Conservation (phyloP, 306 rosid genomes). For the Lathyrus aphaca region DNA sequence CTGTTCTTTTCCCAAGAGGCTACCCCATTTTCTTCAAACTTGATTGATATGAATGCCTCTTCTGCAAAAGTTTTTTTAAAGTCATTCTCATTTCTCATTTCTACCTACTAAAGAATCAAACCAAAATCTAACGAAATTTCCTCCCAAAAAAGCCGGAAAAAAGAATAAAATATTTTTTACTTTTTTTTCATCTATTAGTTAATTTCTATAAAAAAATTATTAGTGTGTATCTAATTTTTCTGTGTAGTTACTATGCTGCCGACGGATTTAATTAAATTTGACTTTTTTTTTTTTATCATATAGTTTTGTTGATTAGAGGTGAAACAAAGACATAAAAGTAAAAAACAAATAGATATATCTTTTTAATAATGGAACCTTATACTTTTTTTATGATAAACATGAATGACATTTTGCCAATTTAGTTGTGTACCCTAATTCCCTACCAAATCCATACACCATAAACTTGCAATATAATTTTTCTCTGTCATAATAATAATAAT, state of each 20-base stretch:
- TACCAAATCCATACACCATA: conserved; percentile 31
- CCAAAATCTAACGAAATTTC: conserved; percentile 4
- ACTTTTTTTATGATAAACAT: conserved; percentile 5
- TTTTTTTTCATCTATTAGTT: background rate
- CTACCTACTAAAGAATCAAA: conserved; percentile 7
- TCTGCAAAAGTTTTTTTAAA: conserved; percentile 33
- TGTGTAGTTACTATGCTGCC: conserved; percentile 27
- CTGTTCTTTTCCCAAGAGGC: conserved; percentile 89
- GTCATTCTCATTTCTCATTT: conserved; percentile 31
- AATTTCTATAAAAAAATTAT: background rate
- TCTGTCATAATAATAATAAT: conserved; percentile 40
- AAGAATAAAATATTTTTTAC: conserved; percentile 13
- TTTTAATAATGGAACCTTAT: conserved; percentile 19
- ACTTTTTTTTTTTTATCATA: background rate
- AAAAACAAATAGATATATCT: background rate
- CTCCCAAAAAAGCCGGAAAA: background rate
- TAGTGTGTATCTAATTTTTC: background rate
- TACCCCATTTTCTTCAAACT: conserved; percentile 86
- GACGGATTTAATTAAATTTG: conserved; percentile 25
- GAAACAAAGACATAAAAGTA: background rate
- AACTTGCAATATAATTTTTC: conserved; percentile 33
- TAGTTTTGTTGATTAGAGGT: background rate
- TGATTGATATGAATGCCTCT: conserved; percentile 96
- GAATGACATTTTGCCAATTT: conserved; percentile 35
- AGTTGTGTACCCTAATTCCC: conserved; percentile 41